Conservation (phyloP, 345 rosid species). For the Syzygium oleosum region DNA sequence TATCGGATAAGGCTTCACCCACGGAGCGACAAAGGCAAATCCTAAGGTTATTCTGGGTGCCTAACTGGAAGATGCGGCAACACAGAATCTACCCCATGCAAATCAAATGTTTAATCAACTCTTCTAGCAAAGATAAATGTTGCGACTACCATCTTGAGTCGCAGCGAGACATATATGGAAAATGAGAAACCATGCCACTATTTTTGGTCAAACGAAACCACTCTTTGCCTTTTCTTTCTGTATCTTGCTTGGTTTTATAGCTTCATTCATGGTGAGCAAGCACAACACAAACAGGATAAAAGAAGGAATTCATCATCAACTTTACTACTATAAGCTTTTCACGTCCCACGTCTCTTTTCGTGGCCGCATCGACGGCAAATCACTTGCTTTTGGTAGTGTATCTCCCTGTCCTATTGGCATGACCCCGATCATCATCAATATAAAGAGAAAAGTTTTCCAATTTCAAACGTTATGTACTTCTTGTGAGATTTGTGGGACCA, state of each 20-base stretch:
- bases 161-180: neutral
- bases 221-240: neutral
- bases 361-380: neutral
- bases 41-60: neutral
- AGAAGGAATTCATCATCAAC: neutral
- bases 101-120: neutral
- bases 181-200: neutral
- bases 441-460: neutral
- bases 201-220: neutral
- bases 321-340: neutral
- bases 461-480: neutral
- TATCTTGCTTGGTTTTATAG: neutral
- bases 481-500: too few species aligned
- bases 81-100: neutral
- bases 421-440: neutral
- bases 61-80: neutral
- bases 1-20: neutral
- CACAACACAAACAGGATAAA: neutral
- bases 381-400: neutral
- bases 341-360: neutral
- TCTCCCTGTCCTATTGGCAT: neutral
- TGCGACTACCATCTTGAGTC: neutral
- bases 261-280: neutral
- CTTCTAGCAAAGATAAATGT: neutral
- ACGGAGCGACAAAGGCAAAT: neutral